phyloP scores from a whole-genome alignment of 192 early-diverging fungal species.

The Haplosporangium gracile region DNA sequence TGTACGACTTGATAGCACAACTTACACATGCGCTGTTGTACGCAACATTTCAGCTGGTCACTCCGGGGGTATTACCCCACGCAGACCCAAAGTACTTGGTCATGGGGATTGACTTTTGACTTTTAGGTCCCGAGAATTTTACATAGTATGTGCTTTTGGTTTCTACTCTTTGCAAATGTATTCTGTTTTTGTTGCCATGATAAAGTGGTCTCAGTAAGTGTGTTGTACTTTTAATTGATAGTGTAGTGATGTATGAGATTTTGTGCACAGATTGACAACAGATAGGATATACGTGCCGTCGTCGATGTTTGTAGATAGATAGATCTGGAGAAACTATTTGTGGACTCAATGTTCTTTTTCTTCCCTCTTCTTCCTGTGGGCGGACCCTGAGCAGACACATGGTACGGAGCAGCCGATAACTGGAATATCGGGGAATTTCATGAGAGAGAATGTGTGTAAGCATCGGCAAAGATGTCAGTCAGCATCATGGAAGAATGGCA shows the following conservation, averaged over 20 bases:
- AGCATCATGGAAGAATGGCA: not conserved
- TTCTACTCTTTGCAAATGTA: not conserved
- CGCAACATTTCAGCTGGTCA: slow-evolving; percentile 70
- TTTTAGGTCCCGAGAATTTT: not conserved
- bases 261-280: not conserved
- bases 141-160: not conserved
- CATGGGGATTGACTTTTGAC: slow-evolving; percentile 43
- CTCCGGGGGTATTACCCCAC: slow-evolving; percentile 41
- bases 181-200: not conserved
- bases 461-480: not conserved
- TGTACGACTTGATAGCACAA: slow-evolving; percentile 32
- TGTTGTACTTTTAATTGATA: not conserved
- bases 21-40: slow-evolving; percentile 73
- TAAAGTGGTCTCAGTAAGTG: not conserved
- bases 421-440: not conserved
- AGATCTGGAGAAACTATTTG: not conserved
- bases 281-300: not conserved
- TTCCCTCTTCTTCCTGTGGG: not conserved
- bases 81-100: slow-evolving; percentile 47
- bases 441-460: not conserved
- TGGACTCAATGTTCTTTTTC: not conserved
- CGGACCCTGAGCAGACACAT: not conserved
- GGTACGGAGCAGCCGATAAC: not conserved
- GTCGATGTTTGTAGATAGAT: not conserved
- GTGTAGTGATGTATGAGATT: not conserved